Percentiles rank a stretch among this genome's conserved stretches.
Conservation (phyloP, 495 filamentous ascomycete species). For the Evernia prunastri region DNA sequence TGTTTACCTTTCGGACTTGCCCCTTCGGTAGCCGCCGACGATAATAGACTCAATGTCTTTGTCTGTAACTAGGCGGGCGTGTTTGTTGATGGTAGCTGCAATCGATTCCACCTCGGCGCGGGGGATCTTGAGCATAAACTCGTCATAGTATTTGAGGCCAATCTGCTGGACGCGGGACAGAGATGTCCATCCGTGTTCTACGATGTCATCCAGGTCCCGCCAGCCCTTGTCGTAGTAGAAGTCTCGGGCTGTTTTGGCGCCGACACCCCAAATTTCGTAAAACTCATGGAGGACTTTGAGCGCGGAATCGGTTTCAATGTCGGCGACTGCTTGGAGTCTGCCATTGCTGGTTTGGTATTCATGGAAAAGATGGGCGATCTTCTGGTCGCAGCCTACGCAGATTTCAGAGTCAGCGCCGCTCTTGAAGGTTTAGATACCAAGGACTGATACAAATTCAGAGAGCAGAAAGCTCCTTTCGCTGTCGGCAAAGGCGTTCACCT, state of each 20-base stretch:
- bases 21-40: conserved; percentile 79
- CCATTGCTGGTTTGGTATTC: conserved; percentile 62
- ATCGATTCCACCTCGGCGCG: conserved; percentile 70
- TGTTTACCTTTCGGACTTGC: conserved; percentile 49
- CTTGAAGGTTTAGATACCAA: too few species aligned
- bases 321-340: conserved; percentile 53
- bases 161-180: conserved; percentile 83
- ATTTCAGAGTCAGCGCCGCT: neutral
- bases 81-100: conserved; percentile 48
- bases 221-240: conserved; percentile 76
- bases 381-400: conserved; percentile 61
- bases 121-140: conserved; percentile 66
- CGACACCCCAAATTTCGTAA: conserved; percentile 83
- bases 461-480: too few species aligned
- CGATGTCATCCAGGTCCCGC: conserved; percentile 72
- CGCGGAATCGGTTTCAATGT: conserved; percentile 56
- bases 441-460: too few species aligned
- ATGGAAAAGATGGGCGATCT: conserved; percentile 70
- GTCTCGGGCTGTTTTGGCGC: conserved; percentile 70
- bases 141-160: conserved; percentile 87
- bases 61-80: conserved; percentile 50
- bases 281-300: conserved; percentile 62
- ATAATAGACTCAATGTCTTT: conserved; percentile 62
- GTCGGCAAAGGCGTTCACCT: too few species aligned
- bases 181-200: conserved; percentile 72